Base-by-base conservation (phyloP, 2,329 filamentous ascomycete species). In the Fusarium zealandicum region DNA sequence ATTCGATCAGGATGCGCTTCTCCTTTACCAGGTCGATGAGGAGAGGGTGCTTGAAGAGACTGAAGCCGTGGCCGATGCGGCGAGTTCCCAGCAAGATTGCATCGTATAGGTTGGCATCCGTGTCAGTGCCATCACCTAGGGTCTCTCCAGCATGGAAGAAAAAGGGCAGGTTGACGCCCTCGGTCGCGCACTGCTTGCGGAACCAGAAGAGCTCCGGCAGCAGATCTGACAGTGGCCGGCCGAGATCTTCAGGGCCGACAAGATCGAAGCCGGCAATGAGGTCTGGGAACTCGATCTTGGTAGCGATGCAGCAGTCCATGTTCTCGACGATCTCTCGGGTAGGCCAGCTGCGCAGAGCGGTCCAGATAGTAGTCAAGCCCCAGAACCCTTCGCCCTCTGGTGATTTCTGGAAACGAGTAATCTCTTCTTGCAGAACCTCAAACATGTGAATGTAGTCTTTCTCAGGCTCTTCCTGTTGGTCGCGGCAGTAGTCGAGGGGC, bases 71-170 rank as follows among this genome's bases (percentile, higher is more conserved):
- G 1, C 93, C 93, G 57, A 99, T 96, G 54, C 95, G 85, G 46
- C 93, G 81, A 1, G 92, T 93, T 3, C 92, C 93, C 6, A 98
- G 82, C 8, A 97, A 77, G 12, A 98, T 82, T 1, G 92, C 92
- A 71, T 97, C 93, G 71, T 92, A 96, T 3, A 98, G 82, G 72
- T 97, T 97, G 57, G 76, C 68, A 68, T 97, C 93, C 0, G 89
- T 88, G 16, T 80, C 81, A 63, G 86, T 87, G 22, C 92, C 92
- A 57, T 80, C 76, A 18, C 91, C 92, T 1, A 96, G 84, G 28
- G 87, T 91, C 75, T 97, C 93, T 61, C 93, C 93, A 0, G 93
- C 93, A 72, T 97, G 93, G 78, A 98, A 96, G 79, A 96, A 96
- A 78, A 97, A 96, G 1, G 93, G 93, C 9, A 99, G 86, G 42